phyloP scores from a whole-genome alignment of 2,329 filamentous ascomycete species.

The Aspergillus vadensis region DNA sequence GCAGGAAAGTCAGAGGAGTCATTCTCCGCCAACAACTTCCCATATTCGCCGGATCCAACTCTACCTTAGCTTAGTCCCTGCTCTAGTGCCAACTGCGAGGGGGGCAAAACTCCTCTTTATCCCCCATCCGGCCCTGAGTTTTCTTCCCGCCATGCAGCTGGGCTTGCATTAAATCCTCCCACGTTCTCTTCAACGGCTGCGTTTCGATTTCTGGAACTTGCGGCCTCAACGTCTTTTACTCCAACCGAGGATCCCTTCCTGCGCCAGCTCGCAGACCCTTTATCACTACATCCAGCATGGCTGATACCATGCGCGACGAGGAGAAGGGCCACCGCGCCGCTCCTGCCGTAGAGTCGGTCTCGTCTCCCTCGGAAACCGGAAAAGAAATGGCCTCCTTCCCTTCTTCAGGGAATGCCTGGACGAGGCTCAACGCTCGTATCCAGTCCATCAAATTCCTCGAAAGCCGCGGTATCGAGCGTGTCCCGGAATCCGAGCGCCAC shows the following conservation, averaged over 20 bases:
- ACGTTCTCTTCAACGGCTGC: not conserved
- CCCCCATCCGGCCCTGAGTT: not conserved
- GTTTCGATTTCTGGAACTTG: not conserved
- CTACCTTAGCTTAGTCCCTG: conserved; percentile 2
- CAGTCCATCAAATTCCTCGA: conserved; percentile 35
- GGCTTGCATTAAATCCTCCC: not conserved
- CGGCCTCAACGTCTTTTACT: not conserved
- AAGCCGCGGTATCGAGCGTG: conserved; percentile 58
- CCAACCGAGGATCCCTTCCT: not conserved
- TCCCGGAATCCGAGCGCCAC: conserved; percentile 53
- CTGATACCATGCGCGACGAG: conserved; percentile 4
- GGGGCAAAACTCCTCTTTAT: not conserved
- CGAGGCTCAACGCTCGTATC: not conserved
- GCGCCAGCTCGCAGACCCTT: not conserved
- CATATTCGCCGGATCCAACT: not conserved
- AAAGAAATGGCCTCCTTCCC: not conserved
- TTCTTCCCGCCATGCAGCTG: conserved; percentile 2
- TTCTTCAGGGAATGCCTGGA: not conserved
- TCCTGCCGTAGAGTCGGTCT: not conserved
- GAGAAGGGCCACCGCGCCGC: conserved; percentile 3
- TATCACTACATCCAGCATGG: not conserved
- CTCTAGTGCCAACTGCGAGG: not conserved
- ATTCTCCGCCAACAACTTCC: not conserved
- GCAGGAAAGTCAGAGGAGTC: not conserved
- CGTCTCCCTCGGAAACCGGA: not conserved